These are phyloP conservation scores for Fennellomyces sp. DNA, from an alignment of 371 early-diverging fungal genomes.

Conservation along the genomic window DNA sequence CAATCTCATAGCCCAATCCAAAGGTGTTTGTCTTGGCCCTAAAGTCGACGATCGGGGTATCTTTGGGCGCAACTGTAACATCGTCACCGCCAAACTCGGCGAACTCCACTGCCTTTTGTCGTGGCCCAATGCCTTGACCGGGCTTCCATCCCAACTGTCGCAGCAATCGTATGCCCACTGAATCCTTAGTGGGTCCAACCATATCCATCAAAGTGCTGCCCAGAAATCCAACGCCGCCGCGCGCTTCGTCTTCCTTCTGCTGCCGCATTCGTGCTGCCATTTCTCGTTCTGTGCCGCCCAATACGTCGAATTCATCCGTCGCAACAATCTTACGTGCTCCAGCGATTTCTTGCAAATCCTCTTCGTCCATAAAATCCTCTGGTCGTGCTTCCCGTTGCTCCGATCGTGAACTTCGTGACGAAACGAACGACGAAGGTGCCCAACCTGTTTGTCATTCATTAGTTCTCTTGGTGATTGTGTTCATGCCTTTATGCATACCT, in stretches of 20 bases:
- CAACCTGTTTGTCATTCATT: slow-evolving; percentile 60
- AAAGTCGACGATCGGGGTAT: slow-evolving; percentile 62
- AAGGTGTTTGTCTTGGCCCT: slow-evolving; percentile 59
- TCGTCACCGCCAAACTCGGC: slow-evolving; percentile 49
- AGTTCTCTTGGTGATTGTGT: background rate
- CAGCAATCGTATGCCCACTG: slow-evolving; percentile 62
- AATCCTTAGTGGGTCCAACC: slow-evolving; percentile 68
- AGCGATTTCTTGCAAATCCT: slow-evolving; percentile 70
- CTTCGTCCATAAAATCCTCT: slow-evolving; percentile 95
- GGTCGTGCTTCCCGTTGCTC: slow-evolving; percentile 49
- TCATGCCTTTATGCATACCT: slow-evolving; percentile 51
- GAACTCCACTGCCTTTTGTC: slow-evolving; percentile 27
- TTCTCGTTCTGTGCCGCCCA: slow-evolving; percentile 69
- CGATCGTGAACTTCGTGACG: slow-evolving; percentile 55
- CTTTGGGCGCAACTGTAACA: slow-evolving; percentile 74
- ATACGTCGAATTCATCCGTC: slow-evolving; percentile 70
- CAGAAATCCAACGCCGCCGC: slow-evolving; percentile 35
- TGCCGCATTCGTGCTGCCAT: slow-evolving; percentile 49
- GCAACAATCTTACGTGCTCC: slow-evolving; percentile 56
- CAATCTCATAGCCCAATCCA: slow-evolving; percentile 77
- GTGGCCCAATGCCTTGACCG: slow-evolving; percentile 84
- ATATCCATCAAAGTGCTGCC: slow-evolving; percentile 41
- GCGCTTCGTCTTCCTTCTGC: slow-evolving; percentile 39
- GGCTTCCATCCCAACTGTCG: slow-evolving; percentile 85
- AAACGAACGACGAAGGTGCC: slow-evolving; percentile 74